phyloP scores from a whole-genome alignment of 805 yeast species.

The Suhomyces sp. region DNA sequence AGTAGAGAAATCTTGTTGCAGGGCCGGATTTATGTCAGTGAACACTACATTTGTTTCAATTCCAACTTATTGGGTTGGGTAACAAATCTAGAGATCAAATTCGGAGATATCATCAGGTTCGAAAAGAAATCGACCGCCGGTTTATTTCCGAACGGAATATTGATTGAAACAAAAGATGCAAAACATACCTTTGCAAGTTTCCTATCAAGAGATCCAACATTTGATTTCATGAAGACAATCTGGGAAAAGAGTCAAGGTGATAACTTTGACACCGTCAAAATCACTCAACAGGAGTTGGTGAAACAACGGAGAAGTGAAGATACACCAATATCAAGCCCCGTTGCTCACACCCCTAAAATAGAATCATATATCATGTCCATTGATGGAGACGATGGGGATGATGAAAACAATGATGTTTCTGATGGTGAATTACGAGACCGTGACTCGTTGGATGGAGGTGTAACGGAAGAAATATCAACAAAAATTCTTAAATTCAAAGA shows the following conservation, averaged over 20 bases:
- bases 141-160: constrained; percentile 68
- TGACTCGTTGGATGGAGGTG: neutral
- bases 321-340: neutral
- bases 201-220: constrained; percentile 56
- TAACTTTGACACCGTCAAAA: neutral
- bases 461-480: constrained; percentile 4
- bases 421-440: constrained; percentile 10
- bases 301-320: constrained; percentile 1
- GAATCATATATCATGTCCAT: constrained; percentile 19
- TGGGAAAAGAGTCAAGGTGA: constrained; percentile 42
- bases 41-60: constrained; percentile 57
- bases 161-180: constrained; percentile 60
- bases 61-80: constrained; percentile 69
- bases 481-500: constrained; percentile 17
- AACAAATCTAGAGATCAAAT: constrained; percentile 56
- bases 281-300: constrained; percentile 7
- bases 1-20: constrained; percentile 66
- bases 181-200: constrained; percentile 66
- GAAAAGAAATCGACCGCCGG: constrained; percentile 67
- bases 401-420: constrained; percentile 26
- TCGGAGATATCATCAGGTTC: constrained; percentile 60
- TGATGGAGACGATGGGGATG: constrained; percentile 14
- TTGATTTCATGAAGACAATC: constrained; percentile 51
- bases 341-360: constrained; percentile 11
- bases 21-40: constrained; percentile 61